These are phyloP conservation scores for Chrysosporium keratinophilum DNA, from an alignment of 2,329 filamentous ascomycete species.

Conservation along the genomic window DNA sequence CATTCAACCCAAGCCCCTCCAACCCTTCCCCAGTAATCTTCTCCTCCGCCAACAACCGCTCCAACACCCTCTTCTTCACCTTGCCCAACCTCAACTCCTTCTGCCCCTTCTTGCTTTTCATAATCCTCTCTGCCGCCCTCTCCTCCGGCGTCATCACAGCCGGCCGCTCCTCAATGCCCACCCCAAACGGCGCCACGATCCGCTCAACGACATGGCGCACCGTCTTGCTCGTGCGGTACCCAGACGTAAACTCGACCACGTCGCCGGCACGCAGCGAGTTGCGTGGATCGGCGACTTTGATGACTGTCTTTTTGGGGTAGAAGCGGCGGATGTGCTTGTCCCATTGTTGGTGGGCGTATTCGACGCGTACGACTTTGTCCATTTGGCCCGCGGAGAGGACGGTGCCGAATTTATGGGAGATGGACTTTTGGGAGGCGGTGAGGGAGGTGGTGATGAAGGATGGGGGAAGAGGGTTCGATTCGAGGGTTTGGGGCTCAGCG, in stretches of 20 bases:
- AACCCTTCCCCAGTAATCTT: not conserved
- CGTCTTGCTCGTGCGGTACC: conserved; percentile 29
- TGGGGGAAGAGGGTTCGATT: not conserved
- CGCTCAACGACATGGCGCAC: conserved; percentile 36
- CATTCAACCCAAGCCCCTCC: not conserved
- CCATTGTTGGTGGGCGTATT: conserved; percentile 27
- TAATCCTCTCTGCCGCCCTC: conserved; percentile 25
- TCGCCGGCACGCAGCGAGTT: conserved; percentile 37
- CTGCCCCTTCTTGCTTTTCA: conserved; percentile 27
- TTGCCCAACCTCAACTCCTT: conserved; percentile 23
- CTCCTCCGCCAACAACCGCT: conserved; percentile 17
- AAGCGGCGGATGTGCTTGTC: conserved; percentile 31
- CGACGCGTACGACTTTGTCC: conserved; percentile 33
- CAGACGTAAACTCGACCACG: conserved; percentile 36
- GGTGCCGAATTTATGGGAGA: conserved; percentile 23
- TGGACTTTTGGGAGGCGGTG: conserved; percentile 20
- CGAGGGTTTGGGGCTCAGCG: not conserved
- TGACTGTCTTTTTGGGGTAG: conserved; percentile 28
- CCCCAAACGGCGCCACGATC: conserved; percentile 35
- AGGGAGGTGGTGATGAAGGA: not conserved
- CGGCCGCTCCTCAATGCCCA: conserved; percentile 28
- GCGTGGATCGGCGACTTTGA: conserved; percentile 31
- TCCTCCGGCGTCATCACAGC: conserved; percentile 29
- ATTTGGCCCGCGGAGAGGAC: conserved; percentile 34
- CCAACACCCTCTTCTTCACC: conserved; percentile 25